Evolutionary conservation across 2,329 filamentous ascomycete species (phyloP), one percentile per base, ranked within the genome.

Genomic region (Juglanconis juglandina): DNA sequence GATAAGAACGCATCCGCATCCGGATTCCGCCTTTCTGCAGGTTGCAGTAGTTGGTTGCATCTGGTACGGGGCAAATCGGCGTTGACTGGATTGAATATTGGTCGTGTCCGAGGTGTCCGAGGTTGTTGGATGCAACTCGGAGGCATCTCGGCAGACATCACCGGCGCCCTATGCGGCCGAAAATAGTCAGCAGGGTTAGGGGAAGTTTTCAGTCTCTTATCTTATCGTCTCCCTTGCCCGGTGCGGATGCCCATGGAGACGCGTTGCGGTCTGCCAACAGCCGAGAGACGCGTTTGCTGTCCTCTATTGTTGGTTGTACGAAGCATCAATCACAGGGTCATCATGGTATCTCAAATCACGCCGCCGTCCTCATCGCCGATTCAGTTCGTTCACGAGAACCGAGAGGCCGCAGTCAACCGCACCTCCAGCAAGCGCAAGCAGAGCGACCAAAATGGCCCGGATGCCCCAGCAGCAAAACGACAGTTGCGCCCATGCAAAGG

Each of bases 321-420:
- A 24, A 24, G 24, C 24, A 24, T 24, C 24, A 24, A 24, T 24
- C 37, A 41, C 37, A 1, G 24, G 49, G n/a, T 48, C 57, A 41
- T 10, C n/a, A 60, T 60, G 58, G 17, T 14, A 3, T 46, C 32
- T 60, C 47, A 39, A 44, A 51, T 56, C 35, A 56, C 47, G 13
- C 58, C 58, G 33, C 53, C 58, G n/a, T 60, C 58, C 30, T 60
- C 58, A 47, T 60, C 58, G 24, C 58, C 58, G 37, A 60, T 39
- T 13, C 58, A 33, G 14, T 10, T 32, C 42, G 17, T n/a, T 13
- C n/a, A 35, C 34, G 13, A 44, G 39, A 44, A 56, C n/a, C 39
- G 46, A 17, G 42, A 7, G 11, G 30, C 14, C 33, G 17, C 46
- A 7, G n/a, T 13, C 32, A 30, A n/a, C n/a, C 46, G 11, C 14